Evolutionary conservation across 2,329 filamentous ascomycete genomes (phyloP).

Genomic region (Alternaria brassicicola): DNA sequence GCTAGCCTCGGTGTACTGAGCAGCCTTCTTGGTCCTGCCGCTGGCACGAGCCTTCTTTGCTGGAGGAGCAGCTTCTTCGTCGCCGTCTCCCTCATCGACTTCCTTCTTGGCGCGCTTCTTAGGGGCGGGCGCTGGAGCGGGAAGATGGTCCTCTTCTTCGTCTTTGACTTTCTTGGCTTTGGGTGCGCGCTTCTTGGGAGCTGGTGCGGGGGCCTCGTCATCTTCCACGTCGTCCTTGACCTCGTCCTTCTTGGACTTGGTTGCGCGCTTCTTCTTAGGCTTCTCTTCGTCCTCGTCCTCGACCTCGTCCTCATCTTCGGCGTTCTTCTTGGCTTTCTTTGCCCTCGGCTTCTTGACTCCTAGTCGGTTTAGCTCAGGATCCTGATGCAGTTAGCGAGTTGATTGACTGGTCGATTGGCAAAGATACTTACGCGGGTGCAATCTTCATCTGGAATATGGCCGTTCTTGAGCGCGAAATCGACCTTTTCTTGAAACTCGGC

Average conservation of each 20-base stretch:
- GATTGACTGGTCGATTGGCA: constrained; percentile 40
- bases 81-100: constrained; percentile 28
- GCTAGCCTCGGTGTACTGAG: constrained; percentile 15
- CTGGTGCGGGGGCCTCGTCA: constrained; percentile 24
- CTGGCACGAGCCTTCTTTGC: constrained; percentile 26
- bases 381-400: constrained; percentile 56
- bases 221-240: constrained; percentile 40
- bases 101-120: constrained; percentile 42
- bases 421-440: constrained; percentile 78
- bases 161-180: constrained; percentile 19
- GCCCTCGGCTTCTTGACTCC: constrained; percentile 59
- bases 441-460: constrained; percentile 82
- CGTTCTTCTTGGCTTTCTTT: constrained; percentile 40
- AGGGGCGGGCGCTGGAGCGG: constrained; percentile 26
- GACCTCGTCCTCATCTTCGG: constrained; percentile 27
- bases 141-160: constrained; percentile 37
- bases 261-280: constrained; percentile 53
- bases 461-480: constrained; percentile 71
- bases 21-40: constrained; percentile 14
- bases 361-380: constrained; percentile 73
- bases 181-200: constrained; percentile 40
- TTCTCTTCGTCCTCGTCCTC: constrained; percentile 41
- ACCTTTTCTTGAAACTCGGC: constrained; percentile 75
- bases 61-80: constrained; percentile 31
- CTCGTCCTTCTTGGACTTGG: constrained; percentile 34